phyloP scores from a whole-genome alignment of 768 basidiomycete genomes.

The Naganishia antarctica region DNA sequence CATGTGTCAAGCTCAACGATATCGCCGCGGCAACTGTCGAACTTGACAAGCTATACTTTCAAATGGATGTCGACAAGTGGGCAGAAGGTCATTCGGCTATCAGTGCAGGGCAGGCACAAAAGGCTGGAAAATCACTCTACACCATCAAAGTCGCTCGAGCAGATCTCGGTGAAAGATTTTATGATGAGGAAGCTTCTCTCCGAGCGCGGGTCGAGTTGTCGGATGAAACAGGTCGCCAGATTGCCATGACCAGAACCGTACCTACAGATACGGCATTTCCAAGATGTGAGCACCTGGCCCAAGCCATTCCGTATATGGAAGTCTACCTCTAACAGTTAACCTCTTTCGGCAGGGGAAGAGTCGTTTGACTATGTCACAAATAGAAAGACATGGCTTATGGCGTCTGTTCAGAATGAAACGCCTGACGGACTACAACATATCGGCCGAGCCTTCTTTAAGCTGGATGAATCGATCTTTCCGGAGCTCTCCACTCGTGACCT shows the following conservation, averaged over 20 bases:
- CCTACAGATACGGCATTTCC: slow-evolving; percentile 76
- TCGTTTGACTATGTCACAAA: slow-evolving; percentile 92
- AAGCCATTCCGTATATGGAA: slow-evolving; percentile 21
- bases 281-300: slow-evolving; percentile 62
- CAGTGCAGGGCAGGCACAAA: slow-evolving; percentile 63
- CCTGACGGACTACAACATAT: slow-evolving; percentile 53
- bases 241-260: slow-evolving; percentile 92
- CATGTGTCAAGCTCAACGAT: slow-evolving; percentile 96
- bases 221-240: slow-evolving; percentile 79
- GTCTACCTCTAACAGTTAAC: background rate
- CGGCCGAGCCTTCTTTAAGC: slow-evolving; percentile 87
- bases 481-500: slow-evolving; percentile 87
- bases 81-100: slow-evolving; percentile 11
- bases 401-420: slow-evolving; percentile 70
- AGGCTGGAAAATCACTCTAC: slow-evolving; percentile 69
- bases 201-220: slow-evolving; percentile 67
- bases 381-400: slow-evolving; percentile 93
- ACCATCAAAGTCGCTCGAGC: slow-evolving; percentile 89
- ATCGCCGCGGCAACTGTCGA: slow-evolving; percentile 84
- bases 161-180: slow-evolving; percentile 69
- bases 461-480: slow-evolving; percentile 80
- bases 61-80: slow-evolving; percentile 76
- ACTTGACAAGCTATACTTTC: slow-evolving; percentile 88
- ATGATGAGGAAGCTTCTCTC: slow-evolving; percentile 85
- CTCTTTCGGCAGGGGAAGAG: slow-evolving; percentile 73